Percentiles rank a stretch among this genome's conserved stretches.
Evolutionary conservation across 441 rosid species (phyloP).

Genomic region (Biscutella laevigata): DNA sequence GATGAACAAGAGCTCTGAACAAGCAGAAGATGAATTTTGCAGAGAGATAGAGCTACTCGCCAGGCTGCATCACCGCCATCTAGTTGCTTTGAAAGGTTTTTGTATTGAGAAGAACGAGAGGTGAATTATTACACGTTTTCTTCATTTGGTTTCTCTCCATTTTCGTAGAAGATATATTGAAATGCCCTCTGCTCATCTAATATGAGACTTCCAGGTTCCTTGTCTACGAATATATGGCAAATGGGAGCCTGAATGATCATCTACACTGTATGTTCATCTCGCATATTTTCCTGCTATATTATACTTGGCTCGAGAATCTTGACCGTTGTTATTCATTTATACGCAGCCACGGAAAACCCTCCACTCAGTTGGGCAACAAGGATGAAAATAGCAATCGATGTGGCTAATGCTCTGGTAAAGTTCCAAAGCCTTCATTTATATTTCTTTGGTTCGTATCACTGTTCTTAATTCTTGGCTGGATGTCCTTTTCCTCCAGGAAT

Average conservation of each 20-base stretch:
- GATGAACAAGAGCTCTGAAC: constrained; percentile 71
- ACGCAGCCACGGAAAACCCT: constrained; percentile 45
- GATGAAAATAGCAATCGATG: constrained; percentile 81
- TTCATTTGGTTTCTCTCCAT: neutral
- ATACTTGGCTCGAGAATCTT: constrained; percentile 4
- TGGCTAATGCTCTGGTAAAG: constrained; percentile 88
- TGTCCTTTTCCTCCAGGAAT: constrained; percentile 46
- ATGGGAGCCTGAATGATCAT: constrained; percentile 87
- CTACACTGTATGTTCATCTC: constrained; percentile 24
- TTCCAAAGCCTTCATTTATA: neutral
- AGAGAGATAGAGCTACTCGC: constrained; percentile 93
- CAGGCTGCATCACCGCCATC: constrained; percentile 92
- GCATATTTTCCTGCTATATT: neutral
- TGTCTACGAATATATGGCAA: constrained; percentile 82
- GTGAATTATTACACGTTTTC: constrained; percentile 30
- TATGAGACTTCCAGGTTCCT: constrained; percentile 57
- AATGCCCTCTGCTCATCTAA: constrained; percentile 8
- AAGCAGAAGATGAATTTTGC: constrained; percentile 76
- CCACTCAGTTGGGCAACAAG: constrained; percentile 81
- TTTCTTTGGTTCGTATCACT: neutral
- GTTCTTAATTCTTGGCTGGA: constrained; percentile 11
- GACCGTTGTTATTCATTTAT: constrained; percentile 1
- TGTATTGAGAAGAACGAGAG: constrained; percentile 65
- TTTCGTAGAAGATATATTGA: neutral
- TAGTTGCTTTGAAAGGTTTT: constrained; percentile 83